Base-by-base conservation (phyloP, 202 grass and related monocot species). In the Panicum virgatum region DNA sequence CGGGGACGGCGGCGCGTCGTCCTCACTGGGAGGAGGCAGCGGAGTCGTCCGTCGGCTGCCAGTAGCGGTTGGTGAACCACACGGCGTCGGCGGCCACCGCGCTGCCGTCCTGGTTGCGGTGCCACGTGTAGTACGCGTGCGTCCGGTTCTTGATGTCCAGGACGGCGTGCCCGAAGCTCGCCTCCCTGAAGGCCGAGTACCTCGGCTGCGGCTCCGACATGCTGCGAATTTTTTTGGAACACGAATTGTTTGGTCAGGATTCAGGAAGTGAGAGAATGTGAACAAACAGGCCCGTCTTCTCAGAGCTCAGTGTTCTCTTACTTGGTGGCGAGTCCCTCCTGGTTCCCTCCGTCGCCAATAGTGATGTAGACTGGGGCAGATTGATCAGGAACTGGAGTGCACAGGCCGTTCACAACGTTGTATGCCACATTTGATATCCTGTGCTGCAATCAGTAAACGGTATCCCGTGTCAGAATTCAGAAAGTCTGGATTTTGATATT, bases 101-200 rank as follows among this genome's bases (percentile, higher is more conserved):
- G 12, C 18, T 65, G 8, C 94, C 90, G 37, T 92, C 92, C 69
- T 97, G 94, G 73, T 97, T 97, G 44, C 92, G 88, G 50, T 97
- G 94, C 94, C 94, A 94, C 4, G 88, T 63, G 56, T 94, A 97
- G 89, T 94, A 83, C 1, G 94, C 94, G 81, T 97, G 94, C 76
- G 90, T 97, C 69, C 86, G 81, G 62, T 97, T 97, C 90, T 94
- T 97, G 81, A 97, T 86, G 62, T 97, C 92, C 9, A 97, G 81
- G 66, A 97, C 86, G 63, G 94, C 94, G 83, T 97, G 94, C 37
- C 94, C 94, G 59, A 97, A 94, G 85, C 94, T 97, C 16, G 94
- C 65, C 86, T 97, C 94, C 81, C 94, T 87, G 81, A 92, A 94
- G 50, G 94, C 92, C 4, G 94, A 97, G 86, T 97, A 97, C 64